Conservation (phyloP, 1,139 yeast genomes). For the Kazachstania sp. region DNA sequence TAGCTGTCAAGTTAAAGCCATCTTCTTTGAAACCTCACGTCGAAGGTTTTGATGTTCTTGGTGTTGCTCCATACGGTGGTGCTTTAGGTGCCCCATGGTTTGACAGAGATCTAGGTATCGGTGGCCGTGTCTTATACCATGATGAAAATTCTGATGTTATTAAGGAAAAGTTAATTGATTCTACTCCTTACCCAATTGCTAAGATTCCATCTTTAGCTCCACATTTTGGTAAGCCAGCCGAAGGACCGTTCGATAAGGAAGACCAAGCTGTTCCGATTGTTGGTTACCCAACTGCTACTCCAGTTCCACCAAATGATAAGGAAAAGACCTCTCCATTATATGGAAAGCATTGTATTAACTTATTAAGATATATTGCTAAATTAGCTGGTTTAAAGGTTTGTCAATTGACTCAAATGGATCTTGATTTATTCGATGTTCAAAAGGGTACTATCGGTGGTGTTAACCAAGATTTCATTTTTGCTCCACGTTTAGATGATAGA, state of each 20-base stretch:
- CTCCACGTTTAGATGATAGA: slow-evolving; percentile 62
- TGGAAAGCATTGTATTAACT: slow-evolving; percentile 49
- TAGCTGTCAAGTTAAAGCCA: slow-evolving; percentile 53
- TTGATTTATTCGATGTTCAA: slow-evolving; percentile 59
- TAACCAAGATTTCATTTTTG: slow-evolving; percentile 50
- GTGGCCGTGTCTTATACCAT: slow-evolving; percentile 49
- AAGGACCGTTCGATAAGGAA: slow-evolving; percentile 49
- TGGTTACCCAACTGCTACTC: slow-evolving; percentile 35
- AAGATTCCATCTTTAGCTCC: slow-evolving; percentile 59
- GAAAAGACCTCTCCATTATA: slow-evolving; percentile 54
- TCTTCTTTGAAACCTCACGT: slow-evolving; percentile 39
- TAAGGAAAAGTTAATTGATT: slow-evolving; percentile 41
- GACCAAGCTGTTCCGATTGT: slow-evolving; percentile 56
- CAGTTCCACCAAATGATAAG: slow-evolving; percentile 32
- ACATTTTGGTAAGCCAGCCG: slow-evolving; percentile 48
- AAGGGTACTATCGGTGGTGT: slow-evolving; percentile 55
- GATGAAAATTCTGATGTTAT: slow-evolving; percentile 32
- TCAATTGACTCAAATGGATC: slow-evolving; percentile 48
- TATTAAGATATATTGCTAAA: slow-evolving; percentile 49
- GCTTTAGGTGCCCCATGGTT: slow-evolving; percentile 49
- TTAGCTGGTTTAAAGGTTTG: slow-evolving; percentile 42
- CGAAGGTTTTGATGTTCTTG: slow-evolving; percentile 54
- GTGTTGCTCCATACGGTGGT: slow-evolving; percentile 63
- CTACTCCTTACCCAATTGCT: slow-evolving; percentile 57
- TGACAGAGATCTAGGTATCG: slow-evolving; percentile 61